These are phyloP conservation scores for Aspergillus campestris DNA, from an alignment of 495 filamentous ascomycete genomes.

Conservation along the genomic window DNA sequence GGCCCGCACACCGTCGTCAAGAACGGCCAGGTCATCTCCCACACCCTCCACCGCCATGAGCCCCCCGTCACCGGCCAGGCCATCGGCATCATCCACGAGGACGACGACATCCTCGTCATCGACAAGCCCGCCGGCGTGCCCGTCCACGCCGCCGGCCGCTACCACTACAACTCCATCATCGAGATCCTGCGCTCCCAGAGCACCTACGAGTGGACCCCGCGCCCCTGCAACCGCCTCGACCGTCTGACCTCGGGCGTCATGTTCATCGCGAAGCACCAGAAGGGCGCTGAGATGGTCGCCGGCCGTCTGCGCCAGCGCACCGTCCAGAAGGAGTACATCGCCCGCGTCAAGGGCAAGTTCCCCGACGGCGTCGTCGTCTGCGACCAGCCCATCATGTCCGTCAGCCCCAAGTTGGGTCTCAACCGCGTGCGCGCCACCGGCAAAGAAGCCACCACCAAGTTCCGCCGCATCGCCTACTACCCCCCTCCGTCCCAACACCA, in stretches of 20 bases:
- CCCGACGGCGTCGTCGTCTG: constrained; percentile 74
- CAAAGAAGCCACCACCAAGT: constrained; percentile 81
- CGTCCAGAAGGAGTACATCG: constrained; percentile 90
- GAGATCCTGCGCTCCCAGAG: constrained; percentile 86
- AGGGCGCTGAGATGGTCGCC: constrained; percentile 69
- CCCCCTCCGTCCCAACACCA: constrained; percentile 35
- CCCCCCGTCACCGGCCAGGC: constrained; percentile 77
- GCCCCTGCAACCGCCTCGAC: constrained; percentile 91
- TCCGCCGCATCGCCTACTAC: constrained; percentile 83
- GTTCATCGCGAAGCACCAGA: constrained; percentile 83
- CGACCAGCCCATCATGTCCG: constrained; percentile 85
- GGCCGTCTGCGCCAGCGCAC: constrained; percentile 62
- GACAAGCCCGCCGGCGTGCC: constrained; percentile 94
- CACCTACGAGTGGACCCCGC: constrained; percentile 57
- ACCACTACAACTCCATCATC: constrained; percentile 87
- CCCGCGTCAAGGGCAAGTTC: constrained; percentile 83
- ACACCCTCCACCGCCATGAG: constrained; percentile 93
- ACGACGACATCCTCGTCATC: constrained; percentile 85
- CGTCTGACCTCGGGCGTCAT: constrained; percentile 90
- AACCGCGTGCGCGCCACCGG: constrained; percentile 90
- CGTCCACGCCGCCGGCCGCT: constrained; percentile 89
- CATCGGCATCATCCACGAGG: constrained; percentile 79
- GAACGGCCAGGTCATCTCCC: constrained; percentile 80
- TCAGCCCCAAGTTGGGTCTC: constrained; percentile 89
- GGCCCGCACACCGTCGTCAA: constrained; percentile 51